Percentiles rank a stretch among this genome's conserved stretches.
phyloP scores from a whole-genome alignment of 2,329 filamentous ascomycete genomes.

The Hymenoscyphus linearis region DNA sequence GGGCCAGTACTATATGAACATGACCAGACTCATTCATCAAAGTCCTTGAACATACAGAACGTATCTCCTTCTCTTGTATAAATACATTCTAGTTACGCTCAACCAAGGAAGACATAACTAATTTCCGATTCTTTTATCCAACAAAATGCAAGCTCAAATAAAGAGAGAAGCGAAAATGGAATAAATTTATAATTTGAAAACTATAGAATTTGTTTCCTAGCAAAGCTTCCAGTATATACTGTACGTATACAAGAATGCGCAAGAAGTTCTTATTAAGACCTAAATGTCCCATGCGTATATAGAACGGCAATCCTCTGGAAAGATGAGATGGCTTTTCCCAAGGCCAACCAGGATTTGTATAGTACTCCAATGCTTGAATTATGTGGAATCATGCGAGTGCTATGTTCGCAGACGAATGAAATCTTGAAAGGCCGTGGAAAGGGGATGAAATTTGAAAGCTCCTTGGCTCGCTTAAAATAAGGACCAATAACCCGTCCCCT shows the following conservation, averaged over 20 bases:
- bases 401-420: background rate
- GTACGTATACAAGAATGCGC: background rate
- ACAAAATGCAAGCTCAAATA: background rate
- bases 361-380: background rate
- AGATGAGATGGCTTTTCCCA: background rate
- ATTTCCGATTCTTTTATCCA: background rate
- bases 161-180: background rate
- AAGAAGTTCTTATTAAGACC: background rate
- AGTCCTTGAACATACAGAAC: constrained; percentile 30
- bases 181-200: background rate
- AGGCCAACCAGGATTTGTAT: background rate
- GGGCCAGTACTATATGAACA: constrained; percentile 31
- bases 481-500: too few relatives aligned
- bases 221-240: background rate
- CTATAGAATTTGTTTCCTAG: background rate
- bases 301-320: background rate
- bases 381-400: background rate
- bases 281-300: background rate
- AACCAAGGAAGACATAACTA: background rate
- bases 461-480: background rate
- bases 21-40: constrained; percentile 32
- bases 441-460: background rate
- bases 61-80: constrained; percentile 31
- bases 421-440: background rate
- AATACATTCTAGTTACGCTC: constrained; percentile 25